Conservation (phyloP, 2,329 filamentous ascomycete species). For the Pseudofabraea citricarpa region DNA sequence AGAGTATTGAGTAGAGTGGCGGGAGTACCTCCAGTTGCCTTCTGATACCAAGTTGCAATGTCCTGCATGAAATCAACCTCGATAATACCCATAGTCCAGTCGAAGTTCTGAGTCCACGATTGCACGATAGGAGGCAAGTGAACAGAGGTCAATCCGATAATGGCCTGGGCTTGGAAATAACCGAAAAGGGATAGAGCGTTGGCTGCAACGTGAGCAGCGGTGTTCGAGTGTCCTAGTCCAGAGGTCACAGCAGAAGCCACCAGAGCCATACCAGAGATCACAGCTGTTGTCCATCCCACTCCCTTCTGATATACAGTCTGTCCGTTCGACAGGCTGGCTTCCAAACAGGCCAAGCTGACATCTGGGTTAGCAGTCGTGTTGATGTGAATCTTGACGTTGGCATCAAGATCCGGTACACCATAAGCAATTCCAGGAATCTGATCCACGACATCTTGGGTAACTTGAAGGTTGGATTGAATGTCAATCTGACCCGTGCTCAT, state of each 20-base stretch:
- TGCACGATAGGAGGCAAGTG: slow-evolving; percentile 81
- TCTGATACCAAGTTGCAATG: slow-evolving; percentile 94
- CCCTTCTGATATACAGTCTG: slow-evolving; percentile 86
- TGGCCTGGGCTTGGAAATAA: slow-evolving; percentile 92
- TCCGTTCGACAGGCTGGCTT: slow-evolving; percentile 83
- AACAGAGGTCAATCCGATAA: slow-evolving; percentile 80
- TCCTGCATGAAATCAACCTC: slow-evolving; percentile 79
- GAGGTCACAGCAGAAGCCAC: slow-evolving; percentile 84
- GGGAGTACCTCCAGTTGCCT: slow-evolving; percentile 82
- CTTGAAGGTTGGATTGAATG: slow-evolving; percentile 64
- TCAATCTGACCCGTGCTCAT: slow-evolving; percentile 83
- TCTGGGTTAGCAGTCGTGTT: slow-evolving; percentile 56
- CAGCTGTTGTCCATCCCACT: slow-evolving; percentile 84
- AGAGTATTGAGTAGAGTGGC: slow-evolving; percentile 73
- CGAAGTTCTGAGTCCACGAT: slow-evolving; percentile 95
- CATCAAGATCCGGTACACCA: slow-evolving; percentile 85
- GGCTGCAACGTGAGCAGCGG: slow-evolving; percentile 88
- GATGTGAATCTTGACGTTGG: slow-evolving; percentile 76
- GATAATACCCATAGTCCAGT: slow-evolving; percentile 98
- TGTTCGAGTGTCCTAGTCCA: slow-evolving; percentile 87
- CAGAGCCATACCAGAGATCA: slow-evolving; percentile 80
- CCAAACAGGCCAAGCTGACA: slow-evolving; percentile 74
- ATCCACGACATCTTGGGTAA: slow-evolving; percentile 52
- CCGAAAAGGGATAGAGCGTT: slow-evolving; percentile 91
- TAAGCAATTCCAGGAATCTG: slow-evolving; percentile 81